phyloP scores from a whole-genome alignment of 2,329 filamentous ascomycete species.

The Ambrosiella cleistominuta region DNA sequence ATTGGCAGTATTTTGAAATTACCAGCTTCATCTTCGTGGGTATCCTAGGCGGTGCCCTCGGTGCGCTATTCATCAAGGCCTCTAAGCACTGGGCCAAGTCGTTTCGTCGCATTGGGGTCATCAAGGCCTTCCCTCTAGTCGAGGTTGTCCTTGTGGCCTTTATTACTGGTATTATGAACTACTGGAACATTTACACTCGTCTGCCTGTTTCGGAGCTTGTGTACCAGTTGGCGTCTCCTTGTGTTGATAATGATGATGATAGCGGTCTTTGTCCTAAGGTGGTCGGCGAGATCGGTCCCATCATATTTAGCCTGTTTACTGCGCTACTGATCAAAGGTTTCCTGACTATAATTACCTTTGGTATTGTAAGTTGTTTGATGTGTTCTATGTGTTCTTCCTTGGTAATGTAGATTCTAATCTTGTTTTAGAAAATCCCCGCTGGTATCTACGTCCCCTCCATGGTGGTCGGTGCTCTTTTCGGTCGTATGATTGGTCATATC shows the following conservation, averaged over 20 bases:
- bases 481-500: constrained; percentile 69
- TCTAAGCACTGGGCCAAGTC: constrained; percentile 76
- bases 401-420: neutral
- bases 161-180: constrained; percentile 68
- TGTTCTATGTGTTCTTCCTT: neutral
- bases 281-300: constrained; percentile 58
- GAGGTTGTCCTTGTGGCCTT: constrained; percentile 81
- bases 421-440: constrained; percentile 61
- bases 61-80: constrained; percentile 92
- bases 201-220: constrained; percentile 79
- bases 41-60: constrained; percentile 63
- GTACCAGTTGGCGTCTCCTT: constrained; percentile 79
- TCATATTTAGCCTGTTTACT: constrained; percentile 51
- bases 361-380: constrained; percentile 41
- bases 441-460: constrained; percentile 98
- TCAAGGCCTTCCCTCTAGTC: constrained; percentile 69
- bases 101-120: constrained; percentile 62
- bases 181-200: constrained; percentile 85
- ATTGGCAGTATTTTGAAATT: constrained; percentile 92
- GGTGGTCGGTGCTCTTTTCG: constrained; percentile 89
- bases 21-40: constrained; percentile 72
- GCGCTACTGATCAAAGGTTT: constrained; percentile 84
- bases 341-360: constrained; percentile 80
- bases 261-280: constrained; percentile 57
- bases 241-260: constrained; percentile 49